Evolutionary conservation across 345 rosid genomes (phyloP).

Genomic region (Brassica nigra): DNA sequence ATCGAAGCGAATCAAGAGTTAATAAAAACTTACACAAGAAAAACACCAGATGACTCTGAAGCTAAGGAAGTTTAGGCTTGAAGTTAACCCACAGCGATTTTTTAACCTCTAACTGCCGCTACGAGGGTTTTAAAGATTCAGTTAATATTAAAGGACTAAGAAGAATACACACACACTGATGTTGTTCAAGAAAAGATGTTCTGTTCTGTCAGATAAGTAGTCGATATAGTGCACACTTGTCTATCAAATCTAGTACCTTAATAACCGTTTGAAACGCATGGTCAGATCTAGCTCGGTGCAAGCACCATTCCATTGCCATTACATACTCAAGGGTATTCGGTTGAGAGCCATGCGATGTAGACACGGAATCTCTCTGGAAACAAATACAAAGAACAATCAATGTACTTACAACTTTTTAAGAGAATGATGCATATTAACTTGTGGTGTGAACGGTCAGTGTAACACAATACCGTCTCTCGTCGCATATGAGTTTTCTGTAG

Average conservation of each 20-base stretch:
- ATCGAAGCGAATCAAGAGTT: background rate
- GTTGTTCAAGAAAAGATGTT: no score
- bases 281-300: slow-evolving; percentile 55
- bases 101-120: slow-evolving; percentile 63
- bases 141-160: slow-evolving; percentile 7
- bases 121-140: slow-evolving; percentile 15
- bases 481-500: slow-evolving; percentile 50
- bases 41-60: slow-evolving; percentile 20
- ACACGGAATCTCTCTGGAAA: slow-evolving; percentile 68
- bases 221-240: no score
- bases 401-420: background rate
- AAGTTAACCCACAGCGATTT: slow-evolving; percentile 43
- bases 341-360: slow-evolving; percentile 91
- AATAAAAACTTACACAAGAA: slow-evolving; percentile 26
- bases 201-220: no score
- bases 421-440: background rate
- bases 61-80: slow-evolving; percentile 48
- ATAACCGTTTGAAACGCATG: slow-evolving; percentile 38
- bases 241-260: slow-evolving; percentile 46
- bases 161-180: background rate
- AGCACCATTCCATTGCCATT: slow-evolving; percentile 85
- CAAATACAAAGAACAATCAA: slow-evolving; percentile 5
- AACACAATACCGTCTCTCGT: slow-evolving; percentile 56
- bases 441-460: slow-evolving; percentile 14
- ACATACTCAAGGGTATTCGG: slow-evolving; percentile 83